These are phyloP conservation scores for Boletus edulis DNA, from an alignment of 768 basidiomycete genomes.

Conservation along the genomic window DNA sequence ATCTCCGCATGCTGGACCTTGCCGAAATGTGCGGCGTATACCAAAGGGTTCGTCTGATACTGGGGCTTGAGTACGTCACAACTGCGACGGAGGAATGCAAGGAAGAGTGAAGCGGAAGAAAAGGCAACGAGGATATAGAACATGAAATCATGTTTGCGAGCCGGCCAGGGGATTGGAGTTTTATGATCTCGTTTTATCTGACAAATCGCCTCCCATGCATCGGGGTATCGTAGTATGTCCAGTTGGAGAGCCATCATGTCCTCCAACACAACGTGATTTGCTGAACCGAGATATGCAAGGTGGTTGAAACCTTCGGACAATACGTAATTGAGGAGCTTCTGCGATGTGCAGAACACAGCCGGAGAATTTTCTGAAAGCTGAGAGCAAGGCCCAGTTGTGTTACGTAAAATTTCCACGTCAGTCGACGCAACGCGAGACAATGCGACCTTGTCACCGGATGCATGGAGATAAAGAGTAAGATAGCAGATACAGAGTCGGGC, in stretches of 20 bases:
- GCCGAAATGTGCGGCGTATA: slow-evolving; percentile 12
- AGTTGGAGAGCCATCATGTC: not conserved
- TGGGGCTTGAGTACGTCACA: not conserved
- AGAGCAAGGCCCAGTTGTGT: no score
- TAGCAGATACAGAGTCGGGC: slow-evolving; percentile 6
- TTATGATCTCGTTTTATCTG: not conserved
- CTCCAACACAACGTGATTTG: not conserved
- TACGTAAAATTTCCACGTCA: no score
- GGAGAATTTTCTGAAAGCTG: no score
- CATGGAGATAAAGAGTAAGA: not conserved
- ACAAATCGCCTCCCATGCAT: not conserved
- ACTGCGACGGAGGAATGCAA: not conserved
- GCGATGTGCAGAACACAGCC: not conserved
- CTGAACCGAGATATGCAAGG: slow-evolving; percentile 1
- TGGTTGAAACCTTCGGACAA: slow-evolving; percentile 3
- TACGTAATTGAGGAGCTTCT: slow-evolving; percentile 4
- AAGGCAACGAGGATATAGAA: slow-evolving; percentile 6
- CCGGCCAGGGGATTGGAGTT: not conserved
- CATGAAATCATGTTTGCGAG: slow-evolving; percentile 2
- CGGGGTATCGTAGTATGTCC: not conserved
- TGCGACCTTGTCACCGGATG: not conserved
- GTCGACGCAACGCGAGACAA: not conserved
- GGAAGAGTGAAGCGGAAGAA: slow-evolving; percentile 3
- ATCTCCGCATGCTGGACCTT: not conserved
- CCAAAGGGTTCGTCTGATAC: slow-evolving; percentile 6